Evolutionary conservation across 371 early-diverging fungal species (phyloP).

Genomic region (Rhizopus sp.): DNA sequence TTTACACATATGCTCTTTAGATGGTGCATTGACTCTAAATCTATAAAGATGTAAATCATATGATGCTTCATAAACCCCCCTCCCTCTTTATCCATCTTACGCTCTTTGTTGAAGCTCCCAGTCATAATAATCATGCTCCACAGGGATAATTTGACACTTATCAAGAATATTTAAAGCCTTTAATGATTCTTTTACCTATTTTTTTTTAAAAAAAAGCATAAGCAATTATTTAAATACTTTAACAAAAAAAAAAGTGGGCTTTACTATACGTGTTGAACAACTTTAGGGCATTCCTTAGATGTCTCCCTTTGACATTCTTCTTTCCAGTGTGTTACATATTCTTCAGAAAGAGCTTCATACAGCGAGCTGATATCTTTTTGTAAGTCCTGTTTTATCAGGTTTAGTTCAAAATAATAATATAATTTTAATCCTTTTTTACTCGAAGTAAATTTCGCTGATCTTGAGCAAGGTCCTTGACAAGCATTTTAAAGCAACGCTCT

Average conservation of each 20-base stretch:
- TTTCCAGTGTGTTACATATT: conserved; percentile 26
- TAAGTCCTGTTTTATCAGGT: conserved; percentile 11
- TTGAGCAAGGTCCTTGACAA: conserved; percentile 18
- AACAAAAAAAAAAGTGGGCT: neutral
- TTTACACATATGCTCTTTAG: conserved; percentile 77
- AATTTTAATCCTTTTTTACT: conserved; percentile 3
- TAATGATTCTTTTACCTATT: conserved; percentile 38
- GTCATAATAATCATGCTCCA: conserved; percentile 70
- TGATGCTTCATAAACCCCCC: conserved; percentile 20
- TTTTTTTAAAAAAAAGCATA: neutral
- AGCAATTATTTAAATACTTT: neutral
- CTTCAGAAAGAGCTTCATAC: conserved; percentile 20
- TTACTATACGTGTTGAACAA: conserved; percentile 15
- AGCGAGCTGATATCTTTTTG: conserved; percentile 26
- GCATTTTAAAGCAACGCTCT: conserved; percentile 1
- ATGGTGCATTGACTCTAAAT: conserved; percentile 67
- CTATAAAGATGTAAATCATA: conserved; percentile 16
- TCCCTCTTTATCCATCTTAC: conserved; percentile 34
- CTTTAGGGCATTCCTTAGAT: conserved; percentile 23
- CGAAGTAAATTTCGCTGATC: conserved; percentile 15
- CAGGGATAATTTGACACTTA: conserved; percentile 54
- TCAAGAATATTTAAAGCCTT: conserved; percentile 24
- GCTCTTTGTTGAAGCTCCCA: conserved; percentile 76
- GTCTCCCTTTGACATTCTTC: conserved; percentile 13
- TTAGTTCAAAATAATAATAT: neutral